Percentiles rank a stretch among this genome's conserved stretches.
Conservation (phyloP, 306 rosid genomes). For the Luffa acutangula region DNA sequence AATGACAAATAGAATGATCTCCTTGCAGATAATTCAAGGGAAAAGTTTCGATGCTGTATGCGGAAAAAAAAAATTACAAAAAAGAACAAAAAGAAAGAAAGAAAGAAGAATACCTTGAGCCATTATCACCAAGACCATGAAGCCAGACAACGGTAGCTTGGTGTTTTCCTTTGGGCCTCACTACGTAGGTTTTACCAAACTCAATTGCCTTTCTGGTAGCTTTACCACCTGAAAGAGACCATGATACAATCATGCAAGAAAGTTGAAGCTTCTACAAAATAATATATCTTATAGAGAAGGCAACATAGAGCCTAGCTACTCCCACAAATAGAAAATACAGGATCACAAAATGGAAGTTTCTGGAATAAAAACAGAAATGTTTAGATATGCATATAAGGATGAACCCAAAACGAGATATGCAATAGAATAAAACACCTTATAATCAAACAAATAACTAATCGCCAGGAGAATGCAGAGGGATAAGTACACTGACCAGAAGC, state of each 20-base stretch:
- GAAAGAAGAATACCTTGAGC: slow-evolving; percentile 56
- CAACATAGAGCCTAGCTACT: background rate
- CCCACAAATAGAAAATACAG: background rate
- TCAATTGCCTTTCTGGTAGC: slow-evolving; percentile 55
- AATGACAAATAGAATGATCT: background rate
- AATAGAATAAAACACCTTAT: slow-evolving; percentile 9
- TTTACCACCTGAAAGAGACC: slow-evolving; percentile 42
- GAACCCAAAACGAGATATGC: slow-evolving; percentile 1
- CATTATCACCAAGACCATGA: slow-evolving; percentile 99
- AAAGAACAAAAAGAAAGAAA: background rate
- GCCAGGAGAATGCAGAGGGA: background rate
- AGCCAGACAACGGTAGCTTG: slow-evolving; percentile 98
- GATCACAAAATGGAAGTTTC: background rate
- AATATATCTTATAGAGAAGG: background rate
- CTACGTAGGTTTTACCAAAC: slow-evolving; percentile 92
- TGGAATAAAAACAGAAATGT: background rate
- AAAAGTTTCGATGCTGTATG: background rate
- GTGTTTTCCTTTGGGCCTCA: slow-evolving; percentile 94
- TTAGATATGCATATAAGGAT: background rate
- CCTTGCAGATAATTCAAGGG: background rate
- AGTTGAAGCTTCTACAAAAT: background rate
- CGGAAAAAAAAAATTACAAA: slow-evolving; percentile 12
- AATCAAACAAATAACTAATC: background rate
- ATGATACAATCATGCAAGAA: background rate
- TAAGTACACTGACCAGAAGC: slow-evolving; percentile 55